Base-by-base conservation (phyloP, 2,329 filamentous ascomycete genomes). In the Aureobasidium leucospermi region DNA sequence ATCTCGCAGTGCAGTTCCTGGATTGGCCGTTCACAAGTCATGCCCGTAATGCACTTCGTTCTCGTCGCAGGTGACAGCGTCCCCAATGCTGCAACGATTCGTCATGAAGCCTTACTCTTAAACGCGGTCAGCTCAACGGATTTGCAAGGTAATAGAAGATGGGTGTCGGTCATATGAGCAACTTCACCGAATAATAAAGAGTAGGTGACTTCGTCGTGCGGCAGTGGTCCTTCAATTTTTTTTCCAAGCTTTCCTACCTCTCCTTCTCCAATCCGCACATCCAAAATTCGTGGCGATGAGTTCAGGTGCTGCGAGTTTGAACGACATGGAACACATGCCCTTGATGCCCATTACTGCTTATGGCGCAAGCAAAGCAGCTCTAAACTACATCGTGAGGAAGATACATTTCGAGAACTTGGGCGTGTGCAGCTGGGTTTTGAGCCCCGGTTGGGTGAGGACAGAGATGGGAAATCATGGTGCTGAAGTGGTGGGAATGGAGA, bases 201-300 rank as follows among this genome's bases (percentile, higher is more conserved):
- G 23, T 23, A 23, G 23, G 23, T 23, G 23, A 23, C 23, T 4
- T 23, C 23, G 23, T 23, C 23, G 2, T 23, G 23, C 23, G 23
- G 23, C 3, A 23, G 23, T 23, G 23, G 23, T 23, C 23, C 3
- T 4, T 23, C 23, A 23, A 3, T 1, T 15, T n/a, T 7, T 16
- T 1, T 81, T 77, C 67, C 77, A 79, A 63, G 78, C 77, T 1
- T 71, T 70, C 5, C 67, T 69, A 9, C 69, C 71, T 1, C 65
- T 82, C 2, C 51, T 55, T 9, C 64, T 82, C 46, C 57, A 56
- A 36, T 46, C 45, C 9, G 23, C 62, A 6, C 59, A 67, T 15
- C 73, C 75, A 0, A 70, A 70, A n/a, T 79, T 75, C 32, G 69
- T 74, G 2, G 63, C 71, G 3, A 70, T 79, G 38, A 71, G 51